Evolutionary conservation across 2,329 filamentous ascomycete genomes (phyloP).

Genomic region (Ophiostoma himal-ulmi): DNA sequence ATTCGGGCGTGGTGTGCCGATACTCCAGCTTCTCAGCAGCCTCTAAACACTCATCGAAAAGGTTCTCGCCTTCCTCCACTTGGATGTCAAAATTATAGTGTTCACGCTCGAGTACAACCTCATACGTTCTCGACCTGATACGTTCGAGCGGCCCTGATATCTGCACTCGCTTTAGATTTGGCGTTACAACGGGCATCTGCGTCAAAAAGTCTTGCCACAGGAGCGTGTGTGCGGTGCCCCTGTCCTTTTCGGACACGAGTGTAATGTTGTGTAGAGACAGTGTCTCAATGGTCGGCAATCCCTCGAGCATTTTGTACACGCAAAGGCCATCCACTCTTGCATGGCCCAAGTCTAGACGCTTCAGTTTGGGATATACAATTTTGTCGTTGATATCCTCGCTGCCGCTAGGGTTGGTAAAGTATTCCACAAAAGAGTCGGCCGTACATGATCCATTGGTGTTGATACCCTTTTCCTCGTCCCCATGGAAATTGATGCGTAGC

Average conservation of each 20-base stretch:
- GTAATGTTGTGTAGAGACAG: not conserved
- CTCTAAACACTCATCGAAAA: not conserved
- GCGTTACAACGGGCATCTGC: not conserved
- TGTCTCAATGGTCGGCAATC: not conserved
- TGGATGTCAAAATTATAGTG: not conserved
- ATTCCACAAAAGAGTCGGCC: not conserved
- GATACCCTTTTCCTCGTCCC: not conserved
- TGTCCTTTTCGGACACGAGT: not conserved
- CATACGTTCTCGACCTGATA: not conserved
- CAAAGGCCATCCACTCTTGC: not conserved
- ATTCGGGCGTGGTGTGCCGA: too few species aligned
- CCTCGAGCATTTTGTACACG: not conserved
- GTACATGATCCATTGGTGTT: too few species aligned
- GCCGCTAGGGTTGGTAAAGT: not conserved
- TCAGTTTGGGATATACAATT: not conserved
- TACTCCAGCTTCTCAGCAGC: not conserved
- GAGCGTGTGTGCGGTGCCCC: too few species aligned
- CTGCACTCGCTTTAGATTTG: not conserved
- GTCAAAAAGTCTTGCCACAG: not conserved
- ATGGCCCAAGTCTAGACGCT: not conserved
- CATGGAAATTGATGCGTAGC: slow-evolving; percentile 48
- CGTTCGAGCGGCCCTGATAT: not conserved
- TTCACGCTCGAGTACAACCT: not conserved
- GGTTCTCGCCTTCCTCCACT: not conserved
- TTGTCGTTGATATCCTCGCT: not conserved